Evolutionary conservation across 345 rosid genomes (phyloP).

Genomic region (Euclidium syriacum): DNA sequence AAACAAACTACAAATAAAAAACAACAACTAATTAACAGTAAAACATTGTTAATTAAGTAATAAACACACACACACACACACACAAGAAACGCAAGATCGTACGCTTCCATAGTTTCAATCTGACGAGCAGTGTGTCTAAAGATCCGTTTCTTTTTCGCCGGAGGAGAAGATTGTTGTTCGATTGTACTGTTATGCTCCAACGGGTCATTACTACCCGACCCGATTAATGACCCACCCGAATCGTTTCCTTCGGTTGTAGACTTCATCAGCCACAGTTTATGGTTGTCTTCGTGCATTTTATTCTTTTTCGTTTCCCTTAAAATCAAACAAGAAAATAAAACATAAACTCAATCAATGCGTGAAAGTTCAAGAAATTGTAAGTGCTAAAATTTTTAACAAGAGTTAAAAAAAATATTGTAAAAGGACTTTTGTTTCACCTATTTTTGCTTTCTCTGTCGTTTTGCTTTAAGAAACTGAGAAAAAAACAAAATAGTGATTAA

Average conservation of each 20-base stretch:
- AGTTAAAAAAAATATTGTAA: no score
- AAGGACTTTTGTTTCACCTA: no score
- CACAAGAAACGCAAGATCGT: conserved; percentile 31
- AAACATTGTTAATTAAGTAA: neutral
- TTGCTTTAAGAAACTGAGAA: no score
- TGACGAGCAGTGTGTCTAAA: conserved; percentile 73
- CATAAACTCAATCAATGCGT: no score
- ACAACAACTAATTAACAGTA: neutral
- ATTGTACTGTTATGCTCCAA: no score
- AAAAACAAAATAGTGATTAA: neutral
- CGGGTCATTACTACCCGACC: no score
- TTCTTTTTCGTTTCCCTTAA: no score
- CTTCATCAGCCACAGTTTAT: conserved; percentile 57
- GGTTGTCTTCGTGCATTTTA: conserved; percentile 63
- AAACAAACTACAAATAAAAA: conserved; percentile 57
- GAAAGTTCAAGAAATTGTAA: no score
- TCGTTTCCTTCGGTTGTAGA: conserved; percentile 53
- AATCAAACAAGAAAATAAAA: neutral
- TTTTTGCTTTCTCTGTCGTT: no score
- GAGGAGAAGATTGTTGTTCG: conserved; percentile 23
- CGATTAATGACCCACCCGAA: no score
- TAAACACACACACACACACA: no score
- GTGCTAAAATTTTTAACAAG: no score
- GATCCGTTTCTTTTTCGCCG: conserved; percentile 55
- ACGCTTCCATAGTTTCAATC: conserved; percentile 94